These are phyloP conservation scores for Cyclotella cryptica DNA, from an alignment of 108 stramenopile species.

Conservation along the genomic window DNA sequence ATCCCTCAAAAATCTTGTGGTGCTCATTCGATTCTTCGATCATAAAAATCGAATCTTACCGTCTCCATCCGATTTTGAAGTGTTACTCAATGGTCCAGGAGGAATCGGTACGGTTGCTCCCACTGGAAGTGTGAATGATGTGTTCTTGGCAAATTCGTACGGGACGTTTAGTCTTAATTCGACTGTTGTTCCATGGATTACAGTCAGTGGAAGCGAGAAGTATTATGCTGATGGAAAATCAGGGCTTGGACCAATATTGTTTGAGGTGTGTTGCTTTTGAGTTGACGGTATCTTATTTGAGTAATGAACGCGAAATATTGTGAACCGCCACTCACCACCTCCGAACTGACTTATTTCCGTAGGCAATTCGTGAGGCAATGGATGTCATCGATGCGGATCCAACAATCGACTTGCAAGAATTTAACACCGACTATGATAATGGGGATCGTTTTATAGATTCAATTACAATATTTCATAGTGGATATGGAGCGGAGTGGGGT, in stretches of 20 bases:
- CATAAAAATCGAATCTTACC: slow-evolving; percentile 56
- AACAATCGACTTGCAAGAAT: slow-evolving; percentile 20
- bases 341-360: background rate
- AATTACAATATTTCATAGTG: slow-evolving; percentile 52
- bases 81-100: slow-evolving; percentile 52
- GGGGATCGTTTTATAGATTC: slow-evolving; percentile 44
- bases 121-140: slow-evolving; percentile 50
- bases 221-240: slow-evolving; percentile 48
- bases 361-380: slow-evolving; percentile 36
- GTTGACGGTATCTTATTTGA: background rate
- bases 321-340: background rate
- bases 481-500: slow-evolving; percentile 54
- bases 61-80: slow-evolving; percentile 42
- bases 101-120: slow-evolving; percentile 37
- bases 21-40: slow-evolving; percentile 64
- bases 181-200: slow-evolving; percentile 50
- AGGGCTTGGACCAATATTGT: slow-evolving; percentile 27
- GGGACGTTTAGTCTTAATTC: slow-evolving; percentile 46
- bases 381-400: slow-evolving; percentile 40
- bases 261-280: slow-evolving; percentile 16
- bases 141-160: slow-evolving; percentile 47
- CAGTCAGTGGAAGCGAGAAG: slow-evolving; percentile 42
- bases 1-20: slow-evolving; percentile 52
- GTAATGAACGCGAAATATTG: background rate
- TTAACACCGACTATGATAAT: slow-evolving; percentile 31